These are phyloP conservation scores for Tuber aestivum DNA, from an alignment of 495 filamentous ascomycete species.

Conservation along the genomic window DNA sequence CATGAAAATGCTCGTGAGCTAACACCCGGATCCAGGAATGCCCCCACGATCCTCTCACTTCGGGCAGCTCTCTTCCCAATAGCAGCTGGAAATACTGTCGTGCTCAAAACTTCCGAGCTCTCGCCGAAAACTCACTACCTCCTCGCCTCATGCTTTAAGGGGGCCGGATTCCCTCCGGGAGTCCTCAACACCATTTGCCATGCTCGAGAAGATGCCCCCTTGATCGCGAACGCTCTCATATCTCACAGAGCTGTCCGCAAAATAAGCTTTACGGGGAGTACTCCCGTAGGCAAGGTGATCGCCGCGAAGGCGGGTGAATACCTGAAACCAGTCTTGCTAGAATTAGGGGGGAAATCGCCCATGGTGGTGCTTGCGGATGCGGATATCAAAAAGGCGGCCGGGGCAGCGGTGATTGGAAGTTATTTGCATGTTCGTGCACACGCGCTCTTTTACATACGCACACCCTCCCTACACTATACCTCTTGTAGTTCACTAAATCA, in stretches of 20 bases:
- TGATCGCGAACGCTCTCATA: constrained; percentile 55
- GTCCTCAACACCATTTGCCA: constrained; percentile 57
- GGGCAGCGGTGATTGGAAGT: constrained; percentile 50
- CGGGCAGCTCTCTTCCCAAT: constrained; percentile 69
- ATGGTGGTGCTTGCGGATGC: constrained; percentile 63
- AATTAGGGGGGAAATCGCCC: constrained; percentile 63
- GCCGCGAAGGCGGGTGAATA: constrained; percentile 54
- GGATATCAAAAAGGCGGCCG: constrained; percentile 55
- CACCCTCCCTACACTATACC: background rate
- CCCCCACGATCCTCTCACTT: constrained; percentile 62
- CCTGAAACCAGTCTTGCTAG: constrained; percentile 64
- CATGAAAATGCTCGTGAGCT: background rate
- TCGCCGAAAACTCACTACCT: constrained; percentile 70
- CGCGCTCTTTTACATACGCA: background rate
- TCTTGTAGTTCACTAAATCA: background rate
- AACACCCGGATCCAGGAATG: constrained; percentile 54
- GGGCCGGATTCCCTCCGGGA: constrained; percentile 64
- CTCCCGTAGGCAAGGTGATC: constrained; percentile 55
- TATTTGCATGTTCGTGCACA: constrained; percentile 47
- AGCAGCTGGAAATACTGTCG: constrained; percentile 70
- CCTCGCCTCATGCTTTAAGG: constrained; percentile 61
- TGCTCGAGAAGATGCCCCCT: constrained; percentile 50
- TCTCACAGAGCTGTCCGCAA: constrained; percentile 54
- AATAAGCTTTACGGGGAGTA: constrained; percentile 64
- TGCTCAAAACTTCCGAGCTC: constrained; percentile 72